phyloP scores from a whole-genome alignment of 192 early-diverging fungal species.

The Coemansia sp. region DNA sequence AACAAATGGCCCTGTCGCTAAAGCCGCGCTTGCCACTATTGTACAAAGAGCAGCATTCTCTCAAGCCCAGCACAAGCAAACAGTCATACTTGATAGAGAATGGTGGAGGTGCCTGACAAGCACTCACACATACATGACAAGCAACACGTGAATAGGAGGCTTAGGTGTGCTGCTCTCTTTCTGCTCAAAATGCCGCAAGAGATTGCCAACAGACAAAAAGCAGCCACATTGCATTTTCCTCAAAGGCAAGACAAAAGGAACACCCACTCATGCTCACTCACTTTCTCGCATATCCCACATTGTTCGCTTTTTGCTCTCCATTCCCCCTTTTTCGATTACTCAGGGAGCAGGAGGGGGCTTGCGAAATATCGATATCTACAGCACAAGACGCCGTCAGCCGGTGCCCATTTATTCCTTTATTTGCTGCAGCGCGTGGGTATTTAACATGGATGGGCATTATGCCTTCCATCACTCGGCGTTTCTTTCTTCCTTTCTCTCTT shows the following conservation, averaged over 20 bases:
- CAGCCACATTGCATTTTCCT: background rate
- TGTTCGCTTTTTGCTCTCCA: background rate
- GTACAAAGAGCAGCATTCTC: background rate
- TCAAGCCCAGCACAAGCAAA: background rate
- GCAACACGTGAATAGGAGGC: background rate
- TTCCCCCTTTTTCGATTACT: background rate
- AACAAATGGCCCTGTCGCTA: too few relatives aligned
- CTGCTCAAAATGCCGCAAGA: background rate
- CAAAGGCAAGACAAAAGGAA: background rate
- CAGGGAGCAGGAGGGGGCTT: background rate
- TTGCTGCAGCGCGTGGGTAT: background rate
- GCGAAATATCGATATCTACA: background rate
- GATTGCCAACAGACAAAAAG: background rate
- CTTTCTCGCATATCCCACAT: too few relatives aligned
- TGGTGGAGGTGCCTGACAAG: background rate
- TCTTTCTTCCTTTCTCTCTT: background rate
- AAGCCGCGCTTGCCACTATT: background rate
- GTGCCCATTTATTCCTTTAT: background rate
- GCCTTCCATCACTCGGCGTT: background rate
- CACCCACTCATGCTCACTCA: background rate
- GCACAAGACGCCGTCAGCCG: background rate
- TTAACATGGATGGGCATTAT: background rate
- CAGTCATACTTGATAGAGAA: background rate
- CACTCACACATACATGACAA: background rate
- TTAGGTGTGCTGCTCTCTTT: background rate